Base-by-base conservation (phyloP, 805 yeast species). In the Scheffersomyces lignosus region DNA sequence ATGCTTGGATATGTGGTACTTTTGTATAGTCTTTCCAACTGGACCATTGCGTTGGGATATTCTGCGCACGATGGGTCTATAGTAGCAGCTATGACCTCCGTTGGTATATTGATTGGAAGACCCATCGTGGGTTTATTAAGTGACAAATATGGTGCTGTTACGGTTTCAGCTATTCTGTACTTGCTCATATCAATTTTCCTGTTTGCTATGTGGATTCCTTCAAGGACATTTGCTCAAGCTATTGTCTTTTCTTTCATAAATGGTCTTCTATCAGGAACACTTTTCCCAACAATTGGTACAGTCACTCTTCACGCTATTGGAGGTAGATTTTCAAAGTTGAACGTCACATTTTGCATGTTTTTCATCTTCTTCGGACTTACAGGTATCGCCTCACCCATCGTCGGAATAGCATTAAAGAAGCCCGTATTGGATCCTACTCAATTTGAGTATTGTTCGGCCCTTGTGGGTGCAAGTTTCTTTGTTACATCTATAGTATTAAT, bases 1-100 rank as follows among this genome's bases (percentile, higher is more conserved):
- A 45, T 45, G 50, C 37, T 49, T 13, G 54, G 54, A 7, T 49
- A 47, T 40, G 54, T 45, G 24, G 45, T 49, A 22, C 48, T 47
- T 29, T 34, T 47, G 28, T 49, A 49, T 28, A 34, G 41, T 9
- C 47, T 49, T 49, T 51, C 52, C 33, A 47, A 49, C 27, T 40
- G 45, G 30, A 39, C 47, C 31, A 49, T 50, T 1, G 40, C 49
- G 7, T 15, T 49, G 40, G 54, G 54, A 5, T 49, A 49, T 30
- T 13, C 42, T 14, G 29, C 52, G 3, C 43, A 41, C 38, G 52
- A 49, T 32, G 54, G 54, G 15, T 43, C 50, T 12, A 45, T 49
- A 3, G 44, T 49, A n/a, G 36, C 47, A 5, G 54, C 54, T n/a
- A 45, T 47, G 52, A 37, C 47, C 20, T 51, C 45, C 31, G 47